Conservation (phyloP, 345 rosid genomes). For the Eucalyptus urophylla region DNA sequence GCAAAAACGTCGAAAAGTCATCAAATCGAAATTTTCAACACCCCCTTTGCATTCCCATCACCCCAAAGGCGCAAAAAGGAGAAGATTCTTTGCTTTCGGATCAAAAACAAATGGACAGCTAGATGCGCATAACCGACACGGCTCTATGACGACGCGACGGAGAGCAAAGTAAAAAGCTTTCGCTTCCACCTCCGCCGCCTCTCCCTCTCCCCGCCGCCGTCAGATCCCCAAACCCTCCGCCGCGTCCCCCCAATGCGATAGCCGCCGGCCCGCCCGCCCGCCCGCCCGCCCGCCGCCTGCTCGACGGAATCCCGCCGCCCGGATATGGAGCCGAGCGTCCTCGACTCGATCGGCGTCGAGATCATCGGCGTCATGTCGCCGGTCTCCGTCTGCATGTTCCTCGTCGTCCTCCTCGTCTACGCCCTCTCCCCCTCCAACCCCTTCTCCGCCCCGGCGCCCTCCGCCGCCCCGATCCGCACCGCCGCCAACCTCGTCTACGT, state of each 20-base stretch:
- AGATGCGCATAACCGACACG: not conserved
- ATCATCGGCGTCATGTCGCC: conserved; percentile 95
- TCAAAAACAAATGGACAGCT: not conserved
- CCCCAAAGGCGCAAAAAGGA: not conserved
- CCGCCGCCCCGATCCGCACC: conserved; percentile 58
- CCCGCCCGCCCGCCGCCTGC: not conserved
- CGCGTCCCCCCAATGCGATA: not conserved
- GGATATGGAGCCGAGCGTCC: conserved; percentile 51
- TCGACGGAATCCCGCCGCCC: not conserved
- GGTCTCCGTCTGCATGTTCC: conserved; percentile 88
- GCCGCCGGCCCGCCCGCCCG: not conserved
- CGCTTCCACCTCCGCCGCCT: not conserved
- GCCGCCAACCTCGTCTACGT: conserved; percentile 93
- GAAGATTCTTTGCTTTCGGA: not conserved
- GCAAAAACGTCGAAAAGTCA: not conserved
- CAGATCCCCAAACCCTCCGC: not conserved
- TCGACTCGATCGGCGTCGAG: conserved; percentile 75
- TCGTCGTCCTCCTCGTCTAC: conserved; percentile 87
- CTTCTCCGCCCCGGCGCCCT: conserved; percentile 4
- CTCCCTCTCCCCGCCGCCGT: not conserved
- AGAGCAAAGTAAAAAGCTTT: not conserved
- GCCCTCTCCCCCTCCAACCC: conserved; percentile 61
- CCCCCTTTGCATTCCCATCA: not conserved
- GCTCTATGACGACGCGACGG: not conserved
- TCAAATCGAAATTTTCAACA: not conserved